Evolutionary conservation across 768 basidiomycete genomes (phyloP), one percentile per base, ranked within the genome.

Genomic region (Boletus bicolor): DNA sequence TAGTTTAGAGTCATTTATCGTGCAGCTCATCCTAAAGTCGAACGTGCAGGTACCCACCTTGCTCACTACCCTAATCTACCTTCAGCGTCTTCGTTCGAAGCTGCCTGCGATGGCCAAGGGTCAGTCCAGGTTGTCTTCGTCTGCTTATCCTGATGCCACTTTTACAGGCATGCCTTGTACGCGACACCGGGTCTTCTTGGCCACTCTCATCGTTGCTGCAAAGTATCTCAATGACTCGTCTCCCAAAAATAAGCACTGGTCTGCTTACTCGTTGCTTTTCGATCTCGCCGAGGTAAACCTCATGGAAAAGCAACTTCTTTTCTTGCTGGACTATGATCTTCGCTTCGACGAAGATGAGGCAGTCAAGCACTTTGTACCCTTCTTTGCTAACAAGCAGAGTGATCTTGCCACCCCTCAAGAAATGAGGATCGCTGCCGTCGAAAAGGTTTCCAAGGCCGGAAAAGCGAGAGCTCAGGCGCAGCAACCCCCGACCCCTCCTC

Each of bases 181-280:
- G 21, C 84, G 93, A 36, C 96, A 98, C 68, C 87, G 96, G 46
- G 88, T 99, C 50, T 98, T 99, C 75, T 82, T 99, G 63, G 96
- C 96, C 24, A 87, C 91, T 1, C 87, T 99, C 64, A 98, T 99
- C 72, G 89, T 93, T 41, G 86, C 96, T 24, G 89, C 93, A 59
- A 99, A 99, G 75, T 98, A 98, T 73, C 84, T 98, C 68, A 97
- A 99, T 73, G 93, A 95, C 73, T 89, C 89, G n/a, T 88, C 89
- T 44, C 92, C 92, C 4, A 96, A 94, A 80, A 99, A 98, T 77
- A 81, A 81, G 70, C 91, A 97, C 77, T 99, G 96, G 96, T 82
- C 87, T 53, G 74, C 75, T 46, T 91, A 93, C 69, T 87, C 86
- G 17, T 75, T 77, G 42, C 75, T 90, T 60, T 95, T 92, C 75